Base-by-base conservation (phyloP, 2,329 filamentous ascomycete species). In the Orbilia oligospora region DNA sequence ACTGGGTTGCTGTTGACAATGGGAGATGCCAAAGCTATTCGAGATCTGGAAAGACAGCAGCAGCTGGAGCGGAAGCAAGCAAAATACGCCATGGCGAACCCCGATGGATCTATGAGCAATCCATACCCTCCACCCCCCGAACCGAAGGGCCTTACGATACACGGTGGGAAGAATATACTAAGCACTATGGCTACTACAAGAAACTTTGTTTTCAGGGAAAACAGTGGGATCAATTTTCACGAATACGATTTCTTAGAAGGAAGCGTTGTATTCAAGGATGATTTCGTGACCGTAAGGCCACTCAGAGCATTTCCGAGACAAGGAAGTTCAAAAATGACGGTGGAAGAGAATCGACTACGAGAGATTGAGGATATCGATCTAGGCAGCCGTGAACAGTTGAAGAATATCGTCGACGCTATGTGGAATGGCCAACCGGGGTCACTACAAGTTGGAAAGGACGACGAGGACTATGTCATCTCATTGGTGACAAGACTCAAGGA, bases 191-290 rank as follows among this genome's bases (percentile, higher is more conserved):
- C 93, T n/a, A 93, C 94, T 0, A 91, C 92, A 16, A 89, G 96
- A 55, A 87, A 91, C 36, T 97, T 97, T 84, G 90, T 98, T 63
- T 95, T 97, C 82, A 89, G 96, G 44, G 96, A 99, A 84, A 88
- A 92, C 61, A 85, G 86, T 48, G 81, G 85, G 9, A 86, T 82
- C 77, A n/a, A 82, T 83, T 61, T 82, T 71, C 48, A 66, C 81
- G 67, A 78, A 79, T 38, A 82, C 41, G 68, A 79, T 41, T 76
- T 80, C 22, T 14, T 48, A 22, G 70, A 46, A 20, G 46, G 48
- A 51, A 70, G 73, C 12, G 49, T 70, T 58, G n/a, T 71, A 69
- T 81, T 81, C 73, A 48, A 75, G 65, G 81, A 82, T 48, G 75
- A 81, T 9, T 81, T 81, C 71, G 36, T 82, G 30, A 80, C 68